Percentiles rank a stretch among this genome's conserved stretches.
Evolutionary conservation across 495 filamentous ascomycete genomes (phyloP).

Genomic region (Stereocaulon alpinum): DNA sequence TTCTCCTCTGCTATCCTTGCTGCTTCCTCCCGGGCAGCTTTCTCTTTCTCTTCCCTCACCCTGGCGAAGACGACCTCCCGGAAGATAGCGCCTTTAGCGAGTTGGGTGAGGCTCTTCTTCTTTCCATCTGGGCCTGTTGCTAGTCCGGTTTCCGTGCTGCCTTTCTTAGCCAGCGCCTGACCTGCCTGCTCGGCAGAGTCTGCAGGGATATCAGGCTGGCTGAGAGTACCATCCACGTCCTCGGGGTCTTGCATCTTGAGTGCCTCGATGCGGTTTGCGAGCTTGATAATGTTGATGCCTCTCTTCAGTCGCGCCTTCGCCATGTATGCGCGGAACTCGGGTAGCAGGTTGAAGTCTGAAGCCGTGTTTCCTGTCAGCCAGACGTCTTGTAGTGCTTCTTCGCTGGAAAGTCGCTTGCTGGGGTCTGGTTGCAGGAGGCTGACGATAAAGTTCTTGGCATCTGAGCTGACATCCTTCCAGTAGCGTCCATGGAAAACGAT

Average conservation of each 20-base stretch:
- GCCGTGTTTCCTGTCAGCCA: constrained; percentile 91
- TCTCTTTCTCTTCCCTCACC: constrained; percentile 83
- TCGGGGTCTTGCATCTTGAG: constrained; percentile 95
- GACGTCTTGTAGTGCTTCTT: constrained; percentile 70
- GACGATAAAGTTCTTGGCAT: constrained; percentile 92
- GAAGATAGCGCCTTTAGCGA: constrained; percentile 88
- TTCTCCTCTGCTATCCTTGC: constrained; percentile 43
- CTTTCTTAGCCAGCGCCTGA: constrained; percentile 25
- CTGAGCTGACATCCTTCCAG: constrained; percentile 93
- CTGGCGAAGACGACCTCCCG: constrained; percentile 95
- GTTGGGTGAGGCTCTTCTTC: constrained; percentile 59
- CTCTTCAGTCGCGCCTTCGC: constrained; percentile 81
- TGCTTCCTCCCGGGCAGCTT: constrained; percentile 62
- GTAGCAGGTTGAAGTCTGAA: constrained; percentile 89
- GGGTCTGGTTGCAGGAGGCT: constrained; percentile 71
- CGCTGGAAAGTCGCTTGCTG: constrained; percentile 64
- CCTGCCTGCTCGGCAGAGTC: constrained; percentile 40
- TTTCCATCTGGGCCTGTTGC: constrained; percentile 24
- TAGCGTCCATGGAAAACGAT: constrained; percentile 97
- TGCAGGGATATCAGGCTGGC: constrained; percentile 50
- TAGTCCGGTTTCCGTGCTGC: constrained; percentile 22
- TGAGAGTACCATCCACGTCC: constrained; percentile 59
- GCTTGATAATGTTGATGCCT: constrained; percentile 93
- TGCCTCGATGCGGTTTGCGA: constrained; percentile 92
- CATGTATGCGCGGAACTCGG: constrained; percentile 92